Base-by-base conservation (phyloP, 1,284 basidiomycete species). In the Ganoderma multipileum region DNA sequence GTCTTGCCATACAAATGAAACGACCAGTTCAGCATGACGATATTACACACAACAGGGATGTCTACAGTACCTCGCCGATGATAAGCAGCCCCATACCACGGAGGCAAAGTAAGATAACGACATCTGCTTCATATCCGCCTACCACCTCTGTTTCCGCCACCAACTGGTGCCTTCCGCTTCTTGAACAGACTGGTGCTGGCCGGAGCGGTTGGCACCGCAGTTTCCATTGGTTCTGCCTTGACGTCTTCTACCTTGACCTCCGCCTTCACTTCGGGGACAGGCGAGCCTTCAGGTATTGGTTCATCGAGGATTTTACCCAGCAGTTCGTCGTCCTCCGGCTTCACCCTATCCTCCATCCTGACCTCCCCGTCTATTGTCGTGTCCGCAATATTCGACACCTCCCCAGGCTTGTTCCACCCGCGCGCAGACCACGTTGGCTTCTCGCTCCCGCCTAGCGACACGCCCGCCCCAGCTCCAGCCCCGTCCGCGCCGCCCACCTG, bases 161-260 rank as follows among this genome's bases (percentile, higher is more conserved):
- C 77, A 9, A 68, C 73, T 28, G 82, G 81, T 20, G 78, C 72
- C 68, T 82, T 85, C 7, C 85, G 82, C 72, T 85, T 86, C 63
- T 81, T 80, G 77, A 86, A 86, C 42, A 85, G 65, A 67, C 79
- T 76, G 7, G 78, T 78, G 16, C 72, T 65, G 11, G 79, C 68
- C 23, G 76, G 67, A 42, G 75, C 67, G 39, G 72, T 69, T 16
- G 70, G 60, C 0, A 64, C 50, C 38, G 71, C 67, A 28, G 61
- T 36, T 30, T 71, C 74, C 30, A 74, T 63, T 44, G 62, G 42
- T 67, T 75, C 72, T 30, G 71, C 23, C 64, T 74, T 72, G 23
- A 73, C 65, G 1, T 70, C 68, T 60, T 66, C 66, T 16, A 55
- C 61, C 66, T 76, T 75, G 52, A 74, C 61, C n/a, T 61, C 33